Evolutionary conservation across 345 rosid genomes (phyloP).

Genomic region (Eucalyptus urophylla): DNA sequence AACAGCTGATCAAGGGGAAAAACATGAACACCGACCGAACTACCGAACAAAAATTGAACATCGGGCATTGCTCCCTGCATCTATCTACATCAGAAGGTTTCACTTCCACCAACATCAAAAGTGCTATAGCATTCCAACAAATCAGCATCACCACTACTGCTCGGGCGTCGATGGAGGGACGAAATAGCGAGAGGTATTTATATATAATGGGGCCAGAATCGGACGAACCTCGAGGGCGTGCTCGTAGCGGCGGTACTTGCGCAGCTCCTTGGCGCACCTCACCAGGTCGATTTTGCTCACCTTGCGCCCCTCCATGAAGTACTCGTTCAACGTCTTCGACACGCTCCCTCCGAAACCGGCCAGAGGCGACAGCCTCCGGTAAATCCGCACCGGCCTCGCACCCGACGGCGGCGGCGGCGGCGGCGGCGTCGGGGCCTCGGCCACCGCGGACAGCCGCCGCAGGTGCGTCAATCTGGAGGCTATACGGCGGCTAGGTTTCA

Average conservation of each 20-base stretch:
- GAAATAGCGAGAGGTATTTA: background rate
- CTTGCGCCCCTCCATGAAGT: slow-evolving; percentile 32
- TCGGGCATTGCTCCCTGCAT: background rate
- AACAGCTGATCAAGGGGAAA: background rate
- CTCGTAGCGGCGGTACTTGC: slow-evolving; percentile 32
- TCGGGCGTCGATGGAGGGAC: background rate
- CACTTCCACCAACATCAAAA: too few relatives aligned
- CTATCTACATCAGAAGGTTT: background rate
- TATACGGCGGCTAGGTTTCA: slow-evolving; percentile 6
- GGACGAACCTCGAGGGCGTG: slow-evolving; percentile 55
- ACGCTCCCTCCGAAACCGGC: slow-evolving; percentile 36
- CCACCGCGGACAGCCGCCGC: slow-evolving; percentile 11
- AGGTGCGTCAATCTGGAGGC: slow-evolving; percentile 1
- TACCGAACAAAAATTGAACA: background rate
- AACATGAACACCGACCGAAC: background rate
- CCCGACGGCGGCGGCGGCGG: background rate
- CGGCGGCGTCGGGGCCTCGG: background rate
- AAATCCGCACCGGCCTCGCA: slow-evolving; percentile 1
- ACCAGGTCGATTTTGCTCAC: slow-evolving; percentile 19
- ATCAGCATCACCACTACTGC: background rate
- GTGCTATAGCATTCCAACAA: background rate
- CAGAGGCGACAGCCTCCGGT: slow-evolving; percentile 39
- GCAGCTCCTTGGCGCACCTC: slow-evolving; percentile 39
- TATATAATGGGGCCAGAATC: background rate
- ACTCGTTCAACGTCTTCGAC: slow-evolving; percentile 34